Evolutionary conservation across 2,329 filamentous ascomycete genomes (phyloP).

Genomic region (Stachybotrys chartarum): DNA sequence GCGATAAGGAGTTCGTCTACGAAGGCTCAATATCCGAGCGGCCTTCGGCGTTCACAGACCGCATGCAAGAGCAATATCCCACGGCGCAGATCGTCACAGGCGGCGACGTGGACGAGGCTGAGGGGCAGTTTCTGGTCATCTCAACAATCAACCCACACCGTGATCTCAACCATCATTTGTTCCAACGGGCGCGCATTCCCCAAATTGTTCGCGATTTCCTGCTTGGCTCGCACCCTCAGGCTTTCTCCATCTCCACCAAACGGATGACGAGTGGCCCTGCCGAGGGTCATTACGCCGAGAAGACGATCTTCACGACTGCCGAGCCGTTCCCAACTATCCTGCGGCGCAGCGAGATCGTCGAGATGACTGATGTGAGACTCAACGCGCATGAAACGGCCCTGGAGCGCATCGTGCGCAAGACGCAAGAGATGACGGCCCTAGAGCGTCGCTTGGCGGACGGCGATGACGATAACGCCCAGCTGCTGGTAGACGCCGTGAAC

Average conservation of each 20-base stretch:
- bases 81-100: conserved; percentile 71
- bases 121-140: conserved; percentile 85
- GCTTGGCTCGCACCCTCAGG: conserved; percentile 67
- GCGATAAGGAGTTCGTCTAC: conserved; percentile 90
- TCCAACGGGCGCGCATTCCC: conserved; percentile 78
- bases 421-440: conserved; percentile 69
- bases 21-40: conserved; percentile 74
- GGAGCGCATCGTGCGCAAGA: conserved; percentile 86
- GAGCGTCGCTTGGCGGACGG: conserved; percentile 69
- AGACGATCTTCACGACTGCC: conserved; percentile 73
- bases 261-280: conserved; percentile 63
- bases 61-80: conserved; percentile 87
- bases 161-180: conserved; percentile 74
- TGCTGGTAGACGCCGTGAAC: conserved; percentile 68
- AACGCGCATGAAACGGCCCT: conserved; percentile 79
- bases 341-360: conserved; percentile 76
- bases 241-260: conserved; percentile 70
- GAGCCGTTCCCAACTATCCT: conserved; percentile 90
- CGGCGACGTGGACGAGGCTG: conserved; percentile 66
- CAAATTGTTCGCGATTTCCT: conserved; percentile 82
- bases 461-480: conserved; percentile 60
- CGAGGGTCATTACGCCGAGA: conserved; percentile 72
- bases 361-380: conserved; percentile 58
- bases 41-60: conserved; percentile 76
- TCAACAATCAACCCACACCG: conserved; percentile 76